These are phyloP conservation scores for Fusarium praegraminearum DNA, from an alignment of 2,329 filamentous ascomycete genomes.

Conservation along the genomic window DNA sequence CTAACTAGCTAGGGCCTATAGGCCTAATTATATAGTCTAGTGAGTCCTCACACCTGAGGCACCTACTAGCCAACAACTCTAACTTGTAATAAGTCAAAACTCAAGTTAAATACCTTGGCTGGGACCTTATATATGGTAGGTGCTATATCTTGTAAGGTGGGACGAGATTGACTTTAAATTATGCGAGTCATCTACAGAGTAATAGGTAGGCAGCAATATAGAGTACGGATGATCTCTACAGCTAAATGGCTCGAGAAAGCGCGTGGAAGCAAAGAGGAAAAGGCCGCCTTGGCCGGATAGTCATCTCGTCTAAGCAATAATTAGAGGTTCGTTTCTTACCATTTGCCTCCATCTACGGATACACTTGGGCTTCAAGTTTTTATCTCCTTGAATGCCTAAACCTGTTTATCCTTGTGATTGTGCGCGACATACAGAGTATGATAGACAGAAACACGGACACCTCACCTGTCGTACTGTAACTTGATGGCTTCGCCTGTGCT, in stretches of 20 bases:
- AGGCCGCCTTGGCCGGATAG: not conserved
- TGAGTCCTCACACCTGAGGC: too few relatives aligned
- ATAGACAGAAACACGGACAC: not conserved
- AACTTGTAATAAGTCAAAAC: conserved; percentile 3
- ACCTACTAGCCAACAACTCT: too few relatives aligned
- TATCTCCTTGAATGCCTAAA: not conserved
- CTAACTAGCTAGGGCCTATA: too few relatives aligned
- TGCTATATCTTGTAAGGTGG: not conserved
- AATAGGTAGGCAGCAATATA: not conserved
- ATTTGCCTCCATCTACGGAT: conserved; percentile 16
- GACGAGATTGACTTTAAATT: not conserved
- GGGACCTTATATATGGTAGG: not conserved
- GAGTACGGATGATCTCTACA: not conserved
- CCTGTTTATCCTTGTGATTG: not conserved
- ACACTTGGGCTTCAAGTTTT: not conserved
- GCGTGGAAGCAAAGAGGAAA: not conserved
- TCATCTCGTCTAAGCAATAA: conserved; percentile 24
- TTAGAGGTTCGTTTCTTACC: conserved; percentile 25
- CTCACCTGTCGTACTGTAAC: not conserved
- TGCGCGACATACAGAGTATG: not conserved
- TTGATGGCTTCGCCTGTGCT: conserved; percentile 10
- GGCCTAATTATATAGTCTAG: too few relatives aligned
- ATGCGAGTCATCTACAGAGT: conserved; percentile 3
- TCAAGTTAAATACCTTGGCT: conserved; percentile 4
- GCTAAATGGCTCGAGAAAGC: not conserved